phyloP scores from a whole-genome alignment of 352 stramenopile genomes.

The Halophytophthora batemanensis region DNA sequence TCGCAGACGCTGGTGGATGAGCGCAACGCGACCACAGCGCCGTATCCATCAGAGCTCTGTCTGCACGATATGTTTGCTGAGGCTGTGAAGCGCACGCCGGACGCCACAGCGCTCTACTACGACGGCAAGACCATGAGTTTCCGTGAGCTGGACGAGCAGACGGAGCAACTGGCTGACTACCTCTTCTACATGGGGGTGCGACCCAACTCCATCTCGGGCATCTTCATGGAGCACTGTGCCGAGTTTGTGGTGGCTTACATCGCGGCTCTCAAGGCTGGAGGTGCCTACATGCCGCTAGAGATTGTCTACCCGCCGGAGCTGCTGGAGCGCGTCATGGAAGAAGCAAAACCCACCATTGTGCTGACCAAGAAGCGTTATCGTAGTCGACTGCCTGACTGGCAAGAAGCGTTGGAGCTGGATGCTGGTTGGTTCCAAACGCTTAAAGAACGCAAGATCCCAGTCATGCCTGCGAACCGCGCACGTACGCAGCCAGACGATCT shows the following conservation, averaged over 20 bases:
- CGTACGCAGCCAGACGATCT: slow-evolving; percentile 81
- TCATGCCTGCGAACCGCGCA: slow-evolving; percentile 58
- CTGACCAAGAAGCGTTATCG: slow-evolving; percentile 80
- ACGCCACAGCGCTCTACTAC: slow-evolving; percentile 72
- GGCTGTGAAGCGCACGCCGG: slow-evolving; percentile 54
- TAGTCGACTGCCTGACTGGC: slow-evolving; percentile 62
- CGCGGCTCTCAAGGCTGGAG: slow-evolving; percentile 87
- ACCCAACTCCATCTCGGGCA: slow-evolving; percentile 65
- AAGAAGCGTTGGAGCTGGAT: slow-evolving; percentile 68
- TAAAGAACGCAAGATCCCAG: slow-evolving; percentile 21
- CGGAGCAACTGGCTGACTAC: slow-evolving; percentile 59
- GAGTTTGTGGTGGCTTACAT: slow-evolving; percentile 92
- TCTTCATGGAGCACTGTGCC: slow-evolving; percentile 91
- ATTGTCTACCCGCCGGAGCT: slow-evolving; percentile 90
- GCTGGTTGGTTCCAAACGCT: slow-evolving; percentile 43
- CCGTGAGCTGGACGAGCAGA: slow-evolving; percentile 61
- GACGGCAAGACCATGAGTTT: slow-evolving; percentile 69
- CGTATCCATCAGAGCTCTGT: slow-evolving; percentile 70
- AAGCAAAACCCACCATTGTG: slow-evolving; percentile 85
- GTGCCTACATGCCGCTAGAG: slow-evolving; percentile 89
- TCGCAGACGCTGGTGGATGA: slow-evolving; percentile 42
- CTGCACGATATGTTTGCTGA: slow-evolving; percentile 83
- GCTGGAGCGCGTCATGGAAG: slow-evolving; percentile 85
- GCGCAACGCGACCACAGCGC: slow-evolving; percentile 43
- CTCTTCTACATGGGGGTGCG: slow-evolving; percentile 63